phyloP scores from a whole-genome alignment of 257 asterid species.

The Mitragyna speciosa region DNA sequence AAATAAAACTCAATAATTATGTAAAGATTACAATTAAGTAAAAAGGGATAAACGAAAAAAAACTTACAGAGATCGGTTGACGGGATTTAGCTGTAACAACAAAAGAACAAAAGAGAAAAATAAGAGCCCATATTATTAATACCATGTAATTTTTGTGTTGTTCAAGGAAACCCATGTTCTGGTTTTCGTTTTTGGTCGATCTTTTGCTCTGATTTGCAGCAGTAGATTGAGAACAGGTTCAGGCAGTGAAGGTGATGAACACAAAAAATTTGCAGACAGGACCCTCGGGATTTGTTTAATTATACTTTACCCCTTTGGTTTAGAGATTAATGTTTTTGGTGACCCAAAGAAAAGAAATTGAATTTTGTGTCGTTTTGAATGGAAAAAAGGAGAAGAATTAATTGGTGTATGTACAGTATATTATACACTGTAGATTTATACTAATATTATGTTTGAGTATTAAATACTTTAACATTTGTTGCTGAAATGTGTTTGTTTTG shows the following conservation, averaged over 20 bases:
- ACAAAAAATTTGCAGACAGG: background rate
- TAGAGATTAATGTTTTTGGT: background rate
- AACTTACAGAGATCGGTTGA: conserved; percentile 65
- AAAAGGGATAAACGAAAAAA: background rate
- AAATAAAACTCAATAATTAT: background rate
- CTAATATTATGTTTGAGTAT: too few relatives aligned
- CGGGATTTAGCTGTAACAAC: conserved; percentile 67
- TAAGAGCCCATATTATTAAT: conserved; percentile 22
- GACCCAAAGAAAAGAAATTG: background rate
- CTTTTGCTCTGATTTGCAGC: background rate
- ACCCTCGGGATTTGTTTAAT: background rate
- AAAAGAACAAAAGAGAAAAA: conserved; percentile 30
- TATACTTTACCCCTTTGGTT: background rate
- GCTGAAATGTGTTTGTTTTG: too few relatives aligned
- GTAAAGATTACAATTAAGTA: background rate
- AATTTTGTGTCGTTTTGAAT: too few relatives aligned
- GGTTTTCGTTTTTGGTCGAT: background rate
- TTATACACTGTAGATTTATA: too few relatives aligned
- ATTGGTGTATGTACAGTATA: too few relatives aligned
- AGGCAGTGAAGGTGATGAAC: background rate
- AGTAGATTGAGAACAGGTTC: background rate
- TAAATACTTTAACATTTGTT: too few relatives aligned
- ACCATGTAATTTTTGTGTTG: background rate
- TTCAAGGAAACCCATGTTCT: conserved; percentile 20
- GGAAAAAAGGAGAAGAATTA: too few relatives aligned